Base-by-base conservation (phyloP, 805 yeast species). In the Yamadazyma olivae region DNA sequence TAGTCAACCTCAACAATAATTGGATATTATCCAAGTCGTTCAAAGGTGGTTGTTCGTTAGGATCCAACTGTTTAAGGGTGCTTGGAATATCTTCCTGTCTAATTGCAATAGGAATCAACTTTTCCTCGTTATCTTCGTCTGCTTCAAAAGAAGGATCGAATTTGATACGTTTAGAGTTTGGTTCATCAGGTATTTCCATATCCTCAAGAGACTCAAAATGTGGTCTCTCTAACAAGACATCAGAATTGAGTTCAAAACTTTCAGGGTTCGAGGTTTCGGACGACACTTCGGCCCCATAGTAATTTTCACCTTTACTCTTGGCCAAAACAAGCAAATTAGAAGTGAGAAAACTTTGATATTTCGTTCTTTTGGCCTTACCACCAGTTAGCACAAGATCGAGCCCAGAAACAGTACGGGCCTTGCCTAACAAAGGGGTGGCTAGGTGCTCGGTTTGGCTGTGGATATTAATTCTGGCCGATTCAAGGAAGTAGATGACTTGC, bases 311-410 rank as follows among this genome's bases (percentile, higher is more conserved):
- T 16, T 61, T 53, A 33, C 76, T 68, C 37, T 76, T 73, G 1
- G 98, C 98, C 15, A 91, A 60, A 17, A 88, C 75, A 12, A 90
- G 74, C 41, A 91, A 71, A 26, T 87, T 78, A 0, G 96, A 75
- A 17, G 82, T 75, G n/a, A 81, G 77, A 22, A 67, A 71, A 32
- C 71, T 71, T 61, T 91, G 98, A 56, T 67, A 86, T 56, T 85
- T 85, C 3, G 98, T 91, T 53, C 93, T 71, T 54, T 80, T 83
- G 7, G 96, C 96, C 48, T 80, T 80, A 38, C 93, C 85, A 46
- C 98, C 98, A 1, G 97, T 84, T 30, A 91, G 61, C 0, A 81
- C 74, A 45, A 81, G 74, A 33, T 74, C 64, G 31, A 88, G 69
- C 1, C 77, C 73, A 0, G 89, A 77, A 8, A 82, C 53, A 10